Evolutionary conservation across 1,139 yeast genomes (phyloP).

Genomic region (Geotrichum australiense): DNA sequence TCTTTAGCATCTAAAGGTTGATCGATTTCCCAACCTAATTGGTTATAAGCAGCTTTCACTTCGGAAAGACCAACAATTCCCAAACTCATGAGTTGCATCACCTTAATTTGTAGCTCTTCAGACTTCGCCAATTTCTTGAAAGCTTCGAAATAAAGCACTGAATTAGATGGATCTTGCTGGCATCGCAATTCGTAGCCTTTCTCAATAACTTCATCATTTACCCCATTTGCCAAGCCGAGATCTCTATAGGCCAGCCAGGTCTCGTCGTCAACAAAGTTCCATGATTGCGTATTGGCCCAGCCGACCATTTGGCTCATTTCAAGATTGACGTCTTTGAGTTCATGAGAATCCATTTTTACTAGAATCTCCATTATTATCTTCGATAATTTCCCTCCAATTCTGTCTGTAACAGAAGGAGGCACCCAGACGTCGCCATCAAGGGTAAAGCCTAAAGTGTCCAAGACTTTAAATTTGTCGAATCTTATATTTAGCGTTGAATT

Average conservation of each 20-base stretch:
- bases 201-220: background rate
- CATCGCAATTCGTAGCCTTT: conserved; percentile 19
- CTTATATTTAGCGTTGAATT: conserved; percentile 29
- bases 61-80: conserved; percentile 63
- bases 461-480: conserved; percentile 42
- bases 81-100: conserved; percentile 44
- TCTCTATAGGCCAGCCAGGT: conserved; percentile 2
- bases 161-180: conserved; percentile 46
- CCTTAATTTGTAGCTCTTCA: conserved; percentile 45
- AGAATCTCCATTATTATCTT: background rate
- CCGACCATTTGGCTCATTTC: conserved; percentile 1
- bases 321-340: background rate
- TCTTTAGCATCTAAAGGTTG: conserved; percentile 19
- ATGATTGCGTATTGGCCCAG: background rate
- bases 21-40: conserved; percentile 41
- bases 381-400: background rate
- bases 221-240: conserved; percentile 1
- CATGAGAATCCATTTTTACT: background rate
- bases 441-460: conserved; percentile 42
- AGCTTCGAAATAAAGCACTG: conserved; percentile 65
- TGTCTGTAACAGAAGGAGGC: conserved; percentile 51
- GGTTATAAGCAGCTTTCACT: conserved; percentile 46
- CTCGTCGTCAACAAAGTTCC: background rate
- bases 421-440: conserved; percentile 41
- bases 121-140: conserved; percentile 40